A percentile compares a stretch with the other conserved stretches of the same genome.
These are phyloP conservation scores for Penicillium ucsense DNA, from an alignment of 495 filamentous ascomycete species.

Conservation along the genomic window DNA sequence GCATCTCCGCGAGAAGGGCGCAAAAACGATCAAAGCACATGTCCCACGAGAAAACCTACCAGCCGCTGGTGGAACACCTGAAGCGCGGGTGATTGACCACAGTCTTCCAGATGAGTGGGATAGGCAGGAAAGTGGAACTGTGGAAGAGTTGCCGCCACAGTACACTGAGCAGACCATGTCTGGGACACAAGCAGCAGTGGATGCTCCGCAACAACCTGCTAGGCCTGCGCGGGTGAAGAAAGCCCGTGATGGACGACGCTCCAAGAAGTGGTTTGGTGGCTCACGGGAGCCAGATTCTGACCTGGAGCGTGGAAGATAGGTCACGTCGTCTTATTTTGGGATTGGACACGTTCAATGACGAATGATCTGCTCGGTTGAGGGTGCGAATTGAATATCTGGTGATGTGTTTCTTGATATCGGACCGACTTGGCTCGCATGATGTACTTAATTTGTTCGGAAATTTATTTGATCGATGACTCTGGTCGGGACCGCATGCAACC, in stretches of 20 bases:
- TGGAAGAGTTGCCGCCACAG: conserved; percentile 14
- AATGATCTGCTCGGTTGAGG: too few species aligned
- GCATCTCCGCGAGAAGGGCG: conserved; percentile 46
- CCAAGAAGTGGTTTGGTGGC: conserved; percentile 27
- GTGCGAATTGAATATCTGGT: too few species aligned
- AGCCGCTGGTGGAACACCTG: conserved; percentile 5
- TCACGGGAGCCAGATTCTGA: conserved; percentile 19
- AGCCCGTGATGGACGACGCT: conserved; percentile 13
- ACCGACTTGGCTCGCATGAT: too few species aligned
- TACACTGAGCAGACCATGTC: conserved; percentile 18
- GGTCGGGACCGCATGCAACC: conserved; percentile 46
- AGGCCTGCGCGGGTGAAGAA: conserved; percentile 16
- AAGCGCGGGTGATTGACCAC: conserved; percentile 17
- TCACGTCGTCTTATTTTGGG: not conserved
- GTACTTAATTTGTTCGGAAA: conserved; percentile 10
- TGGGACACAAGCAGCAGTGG: not conserved
- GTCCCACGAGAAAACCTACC: not conserved
- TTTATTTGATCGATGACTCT: conserved; percentile 35
- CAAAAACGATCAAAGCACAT: conserved; percentile 13
- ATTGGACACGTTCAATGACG: too few species aligned
- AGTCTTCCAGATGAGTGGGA: conserved; percentile 37
- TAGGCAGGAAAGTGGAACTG: conserved; percentile 20
- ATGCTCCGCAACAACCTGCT: conserved; percentile 7
- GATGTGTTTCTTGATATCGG: too few species aligned
- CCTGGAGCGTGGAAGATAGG: conserved; percentile 20